Evolutionary conservation across 139 green algal species (phyloP).

Genomic region (Picochlorum sp.): DNA sequence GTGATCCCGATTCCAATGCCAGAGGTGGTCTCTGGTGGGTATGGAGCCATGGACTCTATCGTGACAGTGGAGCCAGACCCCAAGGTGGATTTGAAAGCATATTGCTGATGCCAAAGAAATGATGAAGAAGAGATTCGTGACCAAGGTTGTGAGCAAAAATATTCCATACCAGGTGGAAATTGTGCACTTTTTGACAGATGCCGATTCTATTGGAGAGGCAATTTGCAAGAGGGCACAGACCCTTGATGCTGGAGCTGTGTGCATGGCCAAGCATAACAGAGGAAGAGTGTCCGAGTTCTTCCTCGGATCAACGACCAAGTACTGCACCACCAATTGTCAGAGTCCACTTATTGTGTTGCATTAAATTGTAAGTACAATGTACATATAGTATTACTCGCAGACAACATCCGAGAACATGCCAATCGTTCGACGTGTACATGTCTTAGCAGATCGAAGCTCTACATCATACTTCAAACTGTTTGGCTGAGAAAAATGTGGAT

Average conservation of each 20-base stretch:
- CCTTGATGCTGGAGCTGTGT: slow-evolving; percentile 36
- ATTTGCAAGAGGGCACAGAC: slow-evolving; percentile 43
- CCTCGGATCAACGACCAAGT: slow-evolving; percentile 35
- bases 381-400: slow-evolving; percentile 47
- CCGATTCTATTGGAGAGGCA: slow-evolving; percentile 38
- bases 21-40: slow-evolving; percentile 21
- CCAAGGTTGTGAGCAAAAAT: slow-evolving; percentile 22
- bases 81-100: slow-evolving; percentile 31
- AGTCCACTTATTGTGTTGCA: slow-evolving; percentile 47
- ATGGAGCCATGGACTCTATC: slow-evolving; percentile 21
- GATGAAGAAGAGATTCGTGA: slow-evolving; percentile 38
- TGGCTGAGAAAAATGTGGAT: slow-evolving; percentile 95
- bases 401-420: slow-evolving; percentile 78
- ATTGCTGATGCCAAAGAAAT: slow-evolving; percentile 38
- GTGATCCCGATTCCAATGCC: slow-evolving; percentile 25
- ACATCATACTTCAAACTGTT: slow-evolving; percentile 98
- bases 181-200: slow-evolving; percentile 48
- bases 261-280: slow-evolving; percentile 54
- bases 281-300: slow-evolving; percentile 46
- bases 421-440: slow-evolving; percentile 57
- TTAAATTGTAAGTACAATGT: slow-evolving; percentile 12
- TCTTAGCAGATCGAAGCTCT: slow-evolving; percentile 67
- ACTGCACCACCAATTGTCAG: slow-evolving; percentile 50
- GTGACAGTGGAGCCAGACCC: slow-evolving; percentile 30
- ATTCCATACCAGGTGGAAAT: slow-evolving; percentile 45